A percentile compares a stretch with the other conserved stretches of the same genome.
Conservation (phyloP, 83 land plant species). For the Larix sibirica region DNA sequence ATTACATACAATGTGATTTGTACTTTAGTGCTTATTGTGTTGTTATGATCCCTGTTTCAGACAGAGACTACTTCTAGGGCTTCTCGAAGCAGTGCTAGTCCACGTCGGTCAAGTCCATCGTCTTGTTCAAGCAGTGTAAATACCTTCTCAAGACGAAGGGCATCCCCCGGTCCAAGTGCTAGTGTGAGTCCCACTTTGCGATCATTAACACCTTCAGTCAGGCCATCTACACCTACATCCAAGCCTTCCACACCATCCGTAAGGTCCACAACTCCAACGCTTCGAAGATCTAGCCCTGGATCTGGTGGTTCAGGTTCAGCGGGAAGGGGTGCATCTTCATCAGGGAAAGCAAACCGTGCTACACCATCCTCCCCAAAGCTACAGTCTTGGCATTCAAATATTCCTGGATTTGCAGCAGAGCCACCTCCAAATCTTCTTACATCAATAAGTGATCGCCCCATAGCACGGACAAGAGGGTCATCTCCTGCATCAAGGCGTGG, state of each 20-base stretch:
- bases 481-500: slow-evolving; percentile 35
- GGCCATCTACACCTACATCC: slow-evolving; percentile 51
- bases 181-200: slow-evolving; percentile 37
- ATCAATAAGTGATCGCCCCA: slow-evolving; percentile 56
- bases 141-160: slow-evolving; percentile 38
- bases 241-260: slow-evolving; percentile 44
- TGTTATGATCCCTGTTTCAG: slow-evolving; percentile 23
- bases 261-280: slow-evolving; percentile 61
- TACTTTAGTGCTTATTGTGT: background rate
- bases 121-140: slow-evolving; percentile 34
- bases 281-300: slow-evolving; percentile 49
- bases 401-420: slow-evolving; percentile 65
- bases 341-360: slow-evolving; percentile 46
- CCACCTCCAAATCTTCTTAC: slow-evolving; percentile 76
- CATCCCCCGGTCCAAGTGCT: slow-evolving; percentile 48
- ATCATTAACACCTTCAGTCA: slow-evolving; percentile 37
- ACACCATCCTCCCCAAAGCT: slow-evolving; percentile 71
- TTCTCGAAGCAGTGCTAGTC: slow-evolving; percentile 63
- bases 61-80: slow-evolving; percentile 49
- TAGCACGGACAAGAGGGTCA: slow-evolving; percentile 55
- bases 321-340: slow-evolving; percentile 44
- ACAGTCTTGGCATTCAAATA: slow-evolving; percentile 59
- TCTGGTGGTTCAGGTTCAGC: slow-evolving; percentile 22
- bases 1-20: background rate
- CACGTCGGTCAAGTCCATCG: slow-evolving; percentile 55